Evolutionary conservation across 352 stramenopile genomes (phyloP).

Genomic region (Phytophthora citrophthora): DNA sequence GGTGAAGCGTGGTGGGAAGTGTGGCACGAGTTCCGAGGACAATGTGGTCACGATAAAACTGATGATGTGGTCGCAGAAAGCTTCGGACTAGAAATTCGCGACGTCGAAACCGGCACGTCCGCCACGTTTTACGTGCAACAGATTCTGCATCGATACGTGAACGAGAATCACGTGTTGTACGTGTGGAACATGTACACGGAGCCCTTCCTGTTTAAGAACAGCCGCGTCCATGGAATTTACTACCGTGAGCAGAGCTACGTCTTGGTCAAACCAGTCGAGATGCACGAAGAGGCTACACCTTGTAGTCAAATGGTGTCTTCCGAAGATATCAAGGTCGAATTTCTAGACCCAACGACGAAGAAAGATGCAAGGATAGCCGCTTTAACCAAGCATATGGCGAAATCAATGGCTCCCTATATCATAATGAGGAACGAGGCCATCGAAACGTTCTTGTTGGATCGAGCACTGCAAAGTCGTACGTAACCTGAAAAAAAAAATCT

Average conservation of each 20-base stretch:
- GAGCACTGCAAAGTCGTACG: too few relatives aligned
- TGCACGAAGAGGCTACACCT: too few relatives aligned
- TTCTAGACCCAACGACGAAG: too few relatives aligned
- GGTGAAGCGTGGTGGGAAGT: conserved; percentile 11
- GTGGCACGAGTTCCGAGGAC: conserved; percentile 24
- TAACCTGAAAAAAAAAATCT: too few relatives aligned
- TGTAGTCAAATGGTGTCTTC: too few relatives aligned
- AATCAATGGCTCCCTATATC: too few relatives aligned
- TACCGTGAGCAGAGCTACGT: conserved; percentile 63
- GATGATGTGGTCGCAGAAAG: conserved; percentile 56
- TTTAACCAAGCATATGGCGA: too few relatives aligned
- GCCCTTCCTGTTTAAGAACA: conserved; percentile 47
- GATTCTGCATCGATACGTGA: conserved; percentile 52
- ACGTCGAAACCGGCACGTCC: conserved; percentile 44
- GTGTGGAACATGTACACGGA: conserved; percentile 57
- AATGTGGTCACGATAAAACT: conserved; percentile 5
- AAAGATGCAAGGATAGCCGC: too few relatives aligned
- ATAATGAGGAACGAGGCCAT: too few relatives aligned
- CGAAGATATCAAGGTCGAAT: too few relatives aligned
- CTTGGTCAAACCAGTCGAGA: conserved; percentile 37
- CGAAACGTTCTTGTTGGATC: too few relatives aligned
- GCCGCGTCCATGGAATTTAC: conserved; percentile 36
- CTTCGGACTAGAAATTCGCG: conserved; percentile 53
- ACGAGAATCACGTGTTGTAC: conserved; percentile 53
- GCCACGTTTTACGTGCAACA: conserved; percentile 56